These are phyloP conservation scores for Artemisia tridentata DNA, from an alignment of 129 eudicot genomes.

Conservation along the genomic window DNA sequence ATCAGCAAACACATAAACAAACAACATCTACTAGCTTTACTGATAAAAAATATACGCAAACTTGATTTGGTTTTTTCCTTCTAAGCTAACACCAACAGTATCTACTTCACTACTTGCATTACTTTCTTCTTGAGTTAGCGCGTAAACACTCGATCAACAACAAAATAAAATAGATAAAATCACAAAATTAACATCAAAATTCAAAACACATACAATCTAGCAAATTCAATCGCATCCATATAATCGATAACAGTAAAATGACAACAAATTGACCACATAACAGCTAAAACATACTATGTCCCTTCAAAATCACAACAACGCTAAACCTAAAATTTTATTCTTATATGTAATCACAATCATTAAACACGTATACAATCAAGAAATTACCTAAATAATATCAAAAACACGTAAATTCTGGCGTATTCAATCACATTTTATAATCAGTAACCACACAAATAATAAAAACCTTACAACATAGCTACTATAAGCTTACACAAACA, in stretches of 20 bases:
- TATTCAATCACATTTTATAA: background rate
- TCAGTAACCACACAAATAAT: too few species aligned
- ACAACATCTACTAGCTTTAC: too few species aligned
- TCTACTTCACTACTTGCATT: background rate
- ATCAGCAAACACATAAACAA: too few species aligned
- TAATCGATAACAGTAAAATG: background rate
- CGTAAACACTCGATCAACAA: too few species aligned
- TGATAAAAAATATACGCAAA: too few species aligned
- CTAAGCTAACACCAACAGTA: constrained; percentile 5
- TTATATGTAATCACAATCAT: background rate
- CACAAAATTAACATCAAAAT: too few species aligned
- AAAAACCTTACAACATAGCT: too few species aligned
- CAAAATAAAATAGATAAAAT: too few species aligned
- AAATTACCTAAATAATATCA: too few species aligned
- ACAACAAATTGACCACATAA: background rate
- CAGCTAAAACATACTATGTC: background rate
- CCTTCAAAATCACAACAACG: constrained; percentile 15
- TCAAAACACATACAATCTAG: too few species aligned
- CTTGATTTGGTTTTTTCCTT: too few species aligned
- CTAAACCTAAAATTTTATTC: background rate
- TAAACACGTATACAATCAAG: background rate
- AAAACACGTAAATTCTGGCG: background rate
- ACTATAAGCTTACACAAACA: background rate
- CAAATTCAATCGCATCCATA: background rate
- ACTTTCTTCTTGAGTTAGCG: background rate